These are phyloP conservation scores for Suillus americanus DNA, from an alignment of 768 basidiomycete species.

Conservation along the genomic window DNA sequence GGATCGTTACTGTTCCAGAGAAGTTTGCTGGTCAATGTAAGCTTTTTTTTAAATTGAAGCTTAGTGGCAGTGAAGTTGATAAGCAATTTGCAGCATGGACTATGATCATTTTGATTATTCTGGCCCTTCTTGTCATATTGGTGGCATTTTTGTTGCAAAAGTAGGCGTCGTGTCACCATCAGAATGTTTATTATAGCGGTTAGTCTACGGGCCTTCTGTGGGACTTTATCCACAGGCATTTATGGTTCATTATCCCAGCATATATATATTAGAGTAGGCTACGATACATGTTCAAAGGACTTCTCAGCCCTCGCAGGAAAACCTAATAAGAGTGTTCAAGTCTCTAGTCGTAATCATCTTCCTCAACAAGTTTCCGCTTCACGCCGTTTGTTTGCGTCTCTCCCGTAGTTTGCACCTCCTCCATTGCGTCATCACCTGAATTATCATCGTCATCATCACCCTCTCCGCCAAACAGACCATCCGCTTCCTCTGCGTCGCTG, in stretches of 20 bases:
- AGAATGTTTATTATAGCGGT: not conserved
- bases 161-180: slow-evolving; percentile 3
- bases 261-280: slow-evolving; percentile 29
- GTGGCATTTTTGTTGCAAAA: slow-evolving; percentile 41
- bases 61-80: slow-evolving; percentile 9
- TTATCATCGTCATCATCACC: slow-evolving; percentile 63
- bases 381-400: slow-evolving; percentile 57
- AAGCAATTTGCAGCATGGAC: slow-evolving; percentile 35
- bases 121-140: slow-evolving; percentile 43
- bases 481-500: slow-evolving; percentile 77
- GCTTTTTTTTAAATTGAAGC: slow-evolving; percentile 29
- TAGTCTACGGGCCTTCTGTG: slow-evolving; percentile 3
- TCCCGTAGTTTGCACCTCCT: slow-evolving; percentile 61
- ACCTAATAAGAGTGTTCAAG: not conserved
- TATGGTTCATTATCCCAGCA: slow-evolving; percentile 15
- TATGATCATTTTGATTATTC: slow-evolving; percentile 37
- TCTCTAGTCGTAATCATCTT: slow-evolving; percentile 78
- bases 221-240: slow-evolving; percentile 4
- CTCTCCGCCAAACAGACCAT: slow-evolving; percentile 69
- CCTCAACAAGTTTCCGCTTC: slow-evolving; percentile 81
- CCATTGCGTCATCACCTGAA: slow-evolving; percentile 65
- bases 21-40: slow-evolving; percentile 51
- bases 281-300: slow-evolving; percentile 12
- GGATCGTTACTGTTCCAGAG: slow-evolving; percentile 74
- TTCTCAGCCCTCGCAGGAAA: not conserved